Base-by-base conservation (phyloP, 2,329 filamentous ascomycete species). In the Penicillium sp. region DNA sequence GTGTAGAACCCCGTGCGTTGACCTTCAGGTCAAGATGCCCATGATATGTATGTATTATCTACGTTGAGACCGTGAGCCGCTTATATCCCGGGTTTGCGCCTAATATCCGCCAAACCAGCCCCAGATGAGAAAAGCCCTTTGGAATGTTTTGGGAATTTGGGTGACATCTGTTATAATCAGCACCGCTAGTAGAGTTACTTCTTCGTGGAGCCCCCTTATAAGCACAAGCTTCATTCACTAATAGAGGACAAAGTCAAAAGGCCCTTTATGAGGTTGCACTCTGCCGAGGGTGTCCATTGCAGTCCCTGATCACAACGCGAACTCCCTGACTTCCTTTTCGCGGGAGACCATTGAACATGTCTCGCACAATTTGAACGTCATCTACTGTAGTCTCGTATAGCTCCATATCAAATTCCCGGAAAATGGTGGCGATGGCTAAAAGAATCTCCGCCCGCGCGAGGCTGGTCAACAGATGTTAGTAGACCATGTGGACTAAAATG, bases 361-460 rank as follows among this genome's bases (percentile, higher is more conserved):
- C 68, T 35, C 65, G 61, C 4, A 60, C 61, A 3, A 68, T 41
- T 23, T 59, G 57, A 9, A 71, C 64, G 47, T 73, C 69, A 8
- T 67, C 65, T 2, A 60, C 41, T 3, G 66, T 68, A 15, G 72
- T 73, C 37, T 72, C 61, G 51, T 63, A 68, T 21, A 72, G 56
- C 34, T 71, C 62, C 42, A 73, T 58, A 0, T 69, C 56, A 34
- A 71, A 68, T n/a, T 62, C 55, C 16, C 68, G 61, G 42, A 72
- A 62, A 4, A 74, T 46, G 1, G 60, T 60, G 5, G 69, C 63
- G 10, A 72, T 54, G 6, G 61, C 62, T 31, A 74, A 46, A 45
- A 68, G 67, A 10, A 74, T 60, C 52, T 73, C 70, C 6, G 70
- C 64, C 18, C 66, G 63, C 1, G 71, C 72, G 3, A 73, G 65